These are phyloP conservation scores for Paratinospora sagittata DNA, from an alignment of 164 flowering plant species.

Conservation along the genomic window DNA sequence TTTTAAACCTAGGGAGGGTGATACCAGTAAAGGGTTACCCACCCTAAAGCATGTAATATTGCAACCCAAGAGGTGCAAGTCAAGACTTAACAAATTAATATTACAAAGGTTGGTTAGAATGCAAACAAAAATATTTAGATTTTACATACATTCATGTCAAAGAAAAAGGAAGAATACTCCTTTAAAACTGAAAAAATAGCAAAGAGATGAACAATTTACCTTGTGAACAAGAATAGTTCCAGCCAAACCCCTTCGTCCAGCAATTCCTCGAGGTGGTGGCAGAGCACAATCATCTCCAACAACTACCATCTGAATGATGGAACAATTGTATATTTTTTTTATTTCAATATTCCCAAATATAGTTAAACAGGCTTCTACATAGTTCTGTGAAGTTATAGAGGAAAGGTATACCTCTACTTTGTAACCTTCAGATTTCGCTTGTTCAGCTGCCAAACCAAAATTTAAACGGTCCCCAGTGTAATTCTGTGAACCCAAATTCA, in stretches of 20 bases:
- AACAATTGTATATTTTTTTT: neutral
- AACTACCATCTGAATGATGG: constrained; percentile 58
- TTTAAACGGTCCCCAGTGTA: constrained; percentile 96
- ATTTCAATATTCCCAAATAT: neutral
- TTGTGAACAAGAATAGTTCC: constrained; percentile 91
- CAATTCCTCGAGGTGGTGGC: constrained; percentile 93
- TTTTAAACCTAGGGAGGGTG: no score
- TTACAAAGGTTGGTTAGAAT: no score
- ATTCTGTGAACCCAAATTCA: constrained; percentile 44
- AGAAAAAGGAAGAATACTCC: neutral
- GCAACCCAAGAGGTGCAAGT: no score
- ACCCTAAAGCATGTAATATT: no score
- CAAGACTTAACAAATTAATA: no score
- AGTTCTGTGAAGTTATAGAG: neutral
- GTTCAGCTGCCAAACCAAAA: constrained; percentile 96
- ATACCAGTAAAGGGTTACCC: no score
- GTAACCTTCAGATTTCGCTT: constrained; percentile 94
- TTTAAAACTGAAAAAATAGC: neutral
- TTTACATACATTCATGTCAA: no score
- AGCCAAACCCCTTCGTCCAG: constrained; percentile 96
- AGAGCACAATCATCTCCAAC: constrained; percentile 99
- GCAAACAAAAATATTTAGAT: no score
- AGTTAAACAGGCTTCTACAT: neutral
- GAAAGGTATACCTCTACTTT: constrained; percentile 67
- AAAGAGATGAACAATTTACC: constrained; percentile 32